Evolutionary conservation across 345 rosid genomes (phyloP).

Genomic region (Rhodamnia argentea): DNA sequence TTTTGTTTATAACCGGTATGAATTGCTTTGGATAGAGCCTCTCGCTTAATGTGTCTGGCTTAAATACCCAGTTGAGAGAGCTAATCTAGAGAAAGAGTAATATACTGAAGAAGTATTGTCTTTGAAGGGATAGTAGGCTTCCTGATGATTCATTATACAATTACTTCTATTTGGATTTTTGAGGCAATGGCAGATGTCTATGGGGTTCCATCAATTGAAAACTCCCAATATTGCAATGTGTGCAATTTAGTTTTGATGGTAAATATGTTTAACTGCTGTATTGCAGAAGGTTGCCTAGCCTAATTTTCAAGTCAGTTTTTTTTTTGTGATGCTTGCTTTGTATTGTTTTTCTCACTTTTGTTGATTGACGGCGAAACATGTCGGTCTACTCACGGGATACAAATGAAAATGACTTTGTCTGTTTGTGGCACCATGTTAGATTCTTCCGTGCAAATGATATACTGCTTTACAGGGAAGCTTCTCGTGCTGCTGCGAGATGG

Average conservation of each 20-base stretch:
- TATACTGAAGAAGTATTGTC: neutral
- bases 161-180: neutral
- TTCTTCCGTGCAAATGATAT: neutral
- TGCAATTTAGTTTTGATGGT: neutral
- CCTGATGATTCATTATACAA: neutral
- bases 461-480: slow-evolving; percentile 54
- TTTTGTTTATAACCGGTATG: neutral
- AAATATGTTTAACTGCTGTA: neutral
- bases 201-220: neutral
- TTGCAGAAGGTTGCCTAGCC: neutral
- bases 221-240: neutral
- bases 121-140: neutral
- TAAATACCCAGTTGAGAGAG: neutral
- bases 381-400: neutral
- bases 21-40: neutral
- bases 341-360: neutral
- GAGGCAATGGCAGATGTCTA: neutral
- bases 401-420: neutral
- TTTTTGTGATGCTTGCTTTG: neutral
- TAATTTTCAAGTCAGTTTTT: neutral
- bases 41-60: neutral
- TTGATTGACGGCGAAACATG: neutral
- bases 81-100: neutral
- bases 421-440: neutral
- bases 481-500: slow-evolving; percentile 95